Evolutionary conservation across 2,329 filamentous ascomycete genomes (phyloP).

Genomic region (Dichotomopilus funicola): DNA sequence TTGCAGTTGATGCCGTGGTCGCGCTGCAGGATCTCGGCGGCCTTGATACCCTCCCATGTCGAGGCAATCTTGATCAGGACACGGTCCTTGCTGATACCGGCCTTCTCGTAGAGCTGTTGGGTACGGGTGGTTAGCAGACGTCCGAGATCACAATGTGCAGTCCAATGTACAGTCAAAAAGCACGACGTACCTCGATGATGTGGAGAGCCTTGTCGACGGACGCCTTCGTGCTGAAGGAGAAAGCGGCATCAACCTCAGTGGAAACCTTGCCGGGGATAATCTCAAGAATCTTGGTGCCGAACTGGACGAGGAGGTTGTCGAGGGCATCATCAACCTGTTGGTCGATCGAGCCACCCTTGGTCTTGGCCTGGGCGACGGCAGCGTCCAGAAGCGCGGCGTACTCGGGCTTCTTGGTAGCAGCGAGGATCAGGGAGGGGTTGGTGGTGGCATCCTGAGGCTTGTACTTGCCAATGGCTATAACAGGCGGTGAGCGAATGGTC

Average conservation of each 20-base stretch:
- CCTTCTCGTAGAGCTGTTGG: conserved; percentile 80
- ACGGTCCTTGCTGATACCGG: conserved; percentile 88
- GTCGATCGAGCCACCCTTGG: conserved; percentile 60
- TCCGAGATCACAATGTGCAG: background rate
- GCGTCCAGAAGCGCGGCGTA: conserved; percentile 87
- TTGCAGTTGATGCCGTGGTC: conserved; percentile 98
- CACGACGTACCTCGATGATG: conserved; percentile 75
- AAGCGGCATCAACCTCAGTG: conserved; percentile 92
- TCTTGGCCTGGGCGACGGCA: conserved; percentile 81
- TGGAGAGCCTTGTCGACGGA: conserved; percentile 93
- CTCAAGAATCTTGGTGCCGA: conserved; percentile 94
- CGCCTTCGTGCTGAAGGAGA: conserved; percentile 90
- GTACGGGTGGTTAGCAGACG: background rate
- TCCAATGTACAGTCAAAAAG: too few relatives aligned
- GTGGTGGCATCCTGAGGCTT: conserved; percentile 99
- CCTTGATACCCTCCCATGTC: conserved; percentile 99
- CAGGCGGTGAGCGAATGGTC: conserved; percentile 20
- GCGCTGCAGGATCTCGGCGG: conserved; percentile 90
- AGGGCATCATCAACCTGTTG: conserved; percentile 83
- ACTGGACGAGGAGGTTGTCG: conserved; percentile 92
- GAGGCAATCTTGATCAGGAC: conserved; percentile 98
- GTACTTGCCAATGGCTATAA: conserved; percentile 91
- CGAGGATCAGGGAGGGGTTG: conserved; percentile 98
- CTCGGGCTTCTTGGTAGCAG: conserved; percentile 95
- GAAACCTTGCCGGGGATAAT: conserved; percentile 98